These are phyloP conservation scores for Flammula alnicola DNA, from an alignment of 1,284 basidiomycete species.

Conservation along the genomic window DNA sequence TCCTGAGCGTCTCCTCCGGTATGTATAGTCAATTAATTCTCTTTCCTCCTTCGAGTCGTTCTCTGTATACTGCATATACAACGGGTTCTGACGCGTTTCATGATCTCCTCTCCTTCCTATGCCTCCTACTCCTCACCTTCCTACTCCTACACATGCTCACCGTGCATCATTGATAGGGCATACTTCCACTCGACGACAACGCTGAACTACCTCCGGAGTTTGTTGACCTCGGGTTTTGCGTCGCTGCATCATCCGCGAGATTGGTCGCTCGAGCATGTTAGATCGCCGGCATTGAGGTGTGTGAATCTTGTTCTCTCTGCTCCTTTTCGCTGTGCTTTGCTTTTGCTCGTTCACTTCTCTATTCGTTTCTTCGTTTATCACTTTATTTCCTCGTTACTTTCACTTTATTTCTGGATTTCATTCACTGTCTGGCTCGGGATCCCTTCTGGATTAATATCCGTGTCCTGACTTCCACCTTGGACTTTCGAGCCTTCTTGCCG, in stretches of 20 bases:
- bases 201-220: slow-evolving; percentile 88
- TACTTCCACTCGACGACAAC: slow-evolving; percentile 97
- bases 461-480: too few relatives aligned
- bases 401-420: too few relatives aligned
- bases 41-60: neutral
- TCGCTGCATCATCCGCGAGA: slow-evolving; percentile 88
- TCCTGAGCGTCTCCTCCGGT: slow-evolving; percentile 86
- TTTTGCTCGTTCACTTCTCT: slow-evolving; percentile 5
- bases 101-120: too few relatives aligned
- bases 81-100: too few relatives aligned
- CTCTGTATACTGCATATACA: too few relatives aligned
- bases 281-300: slow-evolving; percentile 35
- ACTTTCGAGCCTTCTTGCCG: too few relatives aligned
- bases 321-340: neutral
- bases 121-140: neutral
- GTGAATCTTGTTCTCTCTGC: neutral
- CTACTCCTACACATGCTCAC: too few relatives aligned
- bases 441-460: too few relatives aligned
- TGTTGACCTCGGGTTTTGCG: slow-evolving; percentile 91
- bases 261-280: slow-evolving; percentile 94
- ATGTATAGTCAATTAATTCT: slow-evolving; percentile 12
- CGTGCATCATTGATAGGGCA: too few relatives aligned
- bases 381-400: neutral
- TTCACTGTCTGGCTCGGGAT: too few relatives aligned
- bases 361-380: slow-evolving; percentile 1